phyloP scores from a whole-genome alignment of 1,284 basidiomycete genomes.

The Puccinia sorghi region DNA sequence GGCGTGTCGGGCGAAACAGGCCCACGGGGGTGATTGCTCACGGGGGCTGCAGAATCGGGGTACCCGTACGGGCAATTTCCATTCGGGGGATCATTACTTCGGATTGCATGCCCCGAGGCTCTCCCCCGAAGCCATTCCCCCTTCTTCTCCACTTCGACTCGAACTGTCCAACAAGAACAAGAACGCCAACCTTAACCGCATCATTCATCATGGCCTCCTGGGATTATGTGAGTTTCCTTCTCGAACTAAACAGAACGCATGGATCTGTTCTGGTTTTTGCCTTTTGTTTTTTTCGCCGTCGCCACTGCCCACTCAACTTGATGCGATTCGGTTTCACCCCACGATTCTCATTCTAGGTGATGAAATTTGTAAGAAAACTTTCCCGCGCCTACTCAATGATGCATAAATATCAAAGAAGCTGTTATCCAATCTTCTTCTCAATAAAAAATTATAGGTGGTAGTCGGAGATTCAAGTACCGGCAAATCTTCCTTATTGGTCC shows the following conservation, averaged over 20 bases:
- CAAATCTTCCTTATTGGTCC: constrained; percentile 48
- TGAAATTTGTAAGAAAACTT: constrained; percentile 3
- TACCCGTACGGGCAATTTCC: too few relatives aligned
- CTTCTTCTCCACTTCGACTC: neutral
- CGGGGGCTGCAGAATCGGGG: neutral
- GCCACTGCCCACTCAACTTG: neutral
- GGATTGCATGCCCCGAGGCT: too few relatives aligned
- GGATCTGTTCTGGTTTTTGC: neutral
- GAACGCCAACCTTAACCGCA: neutral
- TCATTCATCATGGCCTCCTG: constrained; percentile 32
- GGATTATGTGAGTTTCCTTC: constrained; percentile 43
- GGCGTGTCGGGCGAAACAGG: neutral
- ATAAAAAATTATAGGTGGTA: constrained; percentile 27
- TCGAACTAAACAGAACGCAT: neutral
- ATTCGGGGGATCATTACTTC: neutral
- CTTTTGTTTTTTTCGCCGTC: neutral
- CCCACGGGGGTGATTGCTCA: neutral
- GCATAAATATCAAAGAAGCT: neutral
- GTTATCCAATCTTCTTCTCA: neutral
- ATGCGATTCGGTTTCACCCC: neutral
- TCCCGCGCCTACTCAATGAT: neutral
- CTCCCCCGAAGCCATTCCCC: neutral
- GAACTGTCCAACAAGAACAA: too few relatives aligned
- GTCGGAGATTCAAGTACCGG: constrained; percentile 49
- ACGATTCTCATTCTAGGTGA: neutral